Conservation (phyloP, 169 alveolate genomes). For the Theileria parva region DNA sequence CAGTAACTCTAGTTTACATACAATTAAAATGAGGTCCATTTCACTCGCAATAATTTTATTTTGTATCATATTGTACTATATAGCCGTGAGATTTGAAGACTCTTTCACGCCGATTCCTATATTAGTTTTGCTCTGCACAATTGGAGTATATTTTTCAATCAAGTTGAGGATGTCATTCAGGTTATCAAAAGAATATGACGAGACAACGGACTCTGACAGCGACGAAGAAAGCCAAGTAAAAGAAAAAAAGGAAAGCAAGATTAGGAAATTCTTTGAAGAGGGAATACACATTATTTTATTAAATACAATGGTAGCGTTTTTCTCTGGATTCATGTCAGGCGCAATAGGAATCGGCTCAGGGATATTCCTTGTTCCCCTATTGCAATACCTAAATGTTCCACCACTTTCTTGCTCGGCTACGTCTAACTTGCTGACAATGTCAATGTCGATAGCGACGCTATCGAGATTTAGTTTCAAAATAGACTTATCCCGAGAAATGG, state of each 20-base stretch:
- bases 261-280: background rate
- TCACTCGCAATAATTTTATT: background rate
- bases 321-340: constrained; percentile 27
- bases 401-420: constrained; percentile 29
- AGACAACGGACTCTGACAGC: background rate
- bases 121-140: background rate
- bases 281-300: constrained; percentile 9
- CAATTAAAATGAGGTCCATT: background rate
- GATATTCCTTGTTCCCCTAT: constrained; percentile 12
- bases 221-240: background rate
- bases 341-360: constrained; percentile 20
- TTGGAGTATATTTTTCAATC: constrained; percentile 10
- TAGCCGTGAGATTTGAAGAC: background rate
- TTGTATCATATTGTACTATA: constrained; percentile 7
- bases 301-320: background rate
- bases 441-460: constrained; percentile 11
- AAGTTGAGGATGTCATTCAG: constrained; percentile 8
- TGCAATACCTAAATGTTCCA: constrained; percentile 6
- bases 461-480: constrained; percentile 1
- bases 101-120: background rate
- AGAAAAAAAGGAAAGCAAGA: background rate
- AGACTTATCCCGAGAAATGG: background rate
- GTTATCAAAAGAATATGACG: background rate
- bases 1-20: background rate
- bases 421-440: constrained; percentile 13